Base-by-base conservation (phyloP, 306 rosid species). In the Morella rubra region DNA sequence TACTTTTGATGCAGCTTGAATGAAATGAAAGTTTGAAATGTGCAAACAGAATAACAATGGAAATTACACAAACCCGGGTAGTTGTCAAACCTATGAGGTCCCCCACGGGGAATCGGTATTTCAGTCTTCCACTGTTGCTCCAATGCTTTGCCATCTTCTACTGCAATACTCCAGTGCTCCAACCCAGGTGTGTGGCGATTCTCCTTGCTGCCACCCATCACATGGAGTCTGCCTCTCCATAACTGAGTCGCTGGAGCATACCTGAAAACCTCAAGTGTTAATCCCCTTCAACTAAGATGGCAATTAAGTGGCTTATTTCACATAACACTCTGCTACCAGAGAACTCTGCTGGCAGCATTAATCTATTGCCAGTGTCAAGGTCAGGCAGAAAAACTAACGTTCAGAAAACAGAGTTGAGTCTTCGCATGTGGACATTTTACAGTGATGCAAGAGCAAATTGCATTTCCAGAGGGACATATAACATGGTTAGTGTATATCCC, bases 131-230 rank as follows among this genome's bases (percentile, higher is more conserved):
- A 94, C 41, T 85, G 65, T 58, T 85, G 72, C 81, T 94, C 97
- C 86, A 87, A 83, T 74, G 86, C 86, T 81, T 85, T 72, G 41
- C 93, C 98, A 66, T 89, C 94, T 76, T 90, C 87, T 32, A 93
- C 98, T 49, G 93, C 92, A 69, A 94, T 73, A 86, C 98, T 91
- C 97, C 98, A 94, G 80, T 90, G 96, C 37, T 94, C 97, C 79
- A 87, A 54, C 46, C 83, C 96, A 71, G 98, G 98, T 4, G 94
- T 84, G 75, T 91, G 94, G 46, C 97, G 97, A 73, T 93, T 91
- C 87, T 93, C 97, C 81, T 87, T 89, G 90, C 98, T 88, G 66
- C 98, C 97, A 7, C 97, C 98, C 98, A 91, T 93, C 78, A 90
- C 98, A 80, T 93, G 98, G 59, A 93, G 91, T 55, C 97, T 89